Evolutionary conservation across 176 grass and related monocot species (phyloP), one percentile per base, ranked within the genome.

Genomic region (Neostapfia colusana): DNA sequence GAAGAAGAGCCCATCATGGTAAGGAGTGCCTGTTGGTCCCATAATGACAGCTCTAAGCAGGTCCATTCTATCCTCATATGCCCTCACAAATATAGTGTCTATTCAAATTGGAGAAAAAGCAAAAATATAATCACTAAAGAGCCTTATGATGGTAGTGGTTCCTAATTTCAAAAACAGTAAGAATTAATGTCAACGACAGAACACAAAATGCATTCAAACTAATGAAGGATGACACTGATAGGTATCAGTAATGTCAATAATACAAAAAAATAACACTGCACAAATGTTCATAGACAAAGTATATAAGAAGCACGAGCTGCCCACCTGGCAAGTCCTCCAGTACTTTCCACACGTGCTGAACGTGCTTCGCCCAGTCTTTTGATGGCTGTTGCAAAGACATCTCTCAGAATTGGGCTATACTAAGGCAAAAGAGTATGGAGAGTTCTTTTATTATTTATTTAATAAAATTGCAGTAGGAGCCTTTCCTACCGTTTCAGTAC

Each of bases 31-130:
- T 67, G 89, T 70, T 81, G 95, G 82, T 79, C 95, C 95, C 63
- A 92, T 78, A 74, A 98, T 98, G 25, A 83, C 79, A 79, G 87
- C 89, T 82, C 91, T 88, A 77, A 98, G 82, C 54, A 98, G 85
- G 60, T 98, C 95, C 89, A 98, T 94, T 78, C 91, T 94, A 69
- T 92, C 85, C 77, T 98, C 91, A 8, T 98, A 98, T 26, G 84
- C 79, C 82, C 95, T 92, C 70, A 92, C 79, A 46, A 87, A 90
- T 90, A 98, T 94, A 45, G 72, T 84, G 71, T 98, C 95, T 98
- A 77, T 45, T 77, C 46, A 70, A 79, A 58, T 81, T 60, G 15
- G 40, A 84, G 44, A 42, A 54, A 81, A 61, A 36, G 17, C 20
- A 67, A 80, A 69, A 80, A 67, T 15, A 84, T 49, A 78, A 82